These are phyloP conservation scores for Neurospora sp. DNA, from an alignment of 495 filamentous ascomycete species.

Conservation along the genomic window DNA sequence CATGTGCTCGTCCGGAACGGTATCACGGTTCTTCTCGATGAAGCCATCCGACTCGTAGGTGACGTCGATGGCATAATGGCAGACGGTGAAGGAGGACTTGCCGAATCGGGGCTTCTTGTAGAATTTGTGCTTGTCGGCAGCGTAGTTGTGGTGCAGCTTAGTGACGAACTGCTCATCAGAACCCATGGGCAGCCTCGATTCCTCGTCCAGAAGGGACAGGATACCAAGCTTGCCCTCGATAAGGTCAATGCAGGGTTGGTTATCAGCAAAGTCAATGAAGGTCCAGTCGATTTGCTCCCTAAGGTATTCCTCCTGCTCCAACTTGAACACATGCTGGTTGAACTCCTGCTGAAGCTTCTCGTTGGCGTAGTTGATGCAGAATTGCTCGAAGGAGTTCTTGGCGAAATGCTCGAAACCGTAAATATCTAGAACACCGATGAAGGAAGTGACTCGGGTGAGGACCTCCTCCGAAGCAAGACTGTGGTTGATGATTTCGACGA, in stretches of 20 bases:
- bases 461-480: conserved; percentile 87
- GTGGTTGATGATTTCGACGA: conserved; percentile 89
- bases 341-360: conserved; percentile 99
- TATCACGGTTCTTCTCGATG: conserved; percentile 99
- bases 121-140: conserved; percentile 84
- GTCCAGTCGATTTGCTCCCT: conserved; percentile 98
- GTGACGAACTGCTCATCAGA: conserved; percentile 96
- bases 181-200: conserved; percentile 92
- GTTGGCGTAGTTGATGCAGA: conserved; percentile 99
- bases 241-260: conserved; percentile 98
- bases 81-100: conserved; percentile 95
- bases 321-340: conserved; percentile 99
- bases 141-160: conserved; percentile 93
- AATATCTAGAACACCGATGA: conserved; percentile 99
- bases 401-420: conserved; percentile 99
- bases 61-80: conserved; percentile 97
- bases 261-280: conserved; percentile 99
- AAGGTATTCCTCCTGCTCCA: conserved; percentile 98
- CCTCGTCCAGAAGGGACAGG: conserved; percentile 86
- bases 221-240: conserved; percentile 97
- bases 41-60: conserved; percentile 99
- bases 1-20: conserved; percentile 96
- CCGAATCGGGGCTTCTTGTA: conserved; percentile 98
- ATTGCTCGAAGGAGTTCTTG: conserved; percentile 99
- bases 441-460: conserved; percentile 70